A percentile compares a stretch with the other conserved stretches of the same genome.
phyloP scores from a whole-genome alignment of 768 basidiomycete species.

The Agaricus subrufescens region DNA sequence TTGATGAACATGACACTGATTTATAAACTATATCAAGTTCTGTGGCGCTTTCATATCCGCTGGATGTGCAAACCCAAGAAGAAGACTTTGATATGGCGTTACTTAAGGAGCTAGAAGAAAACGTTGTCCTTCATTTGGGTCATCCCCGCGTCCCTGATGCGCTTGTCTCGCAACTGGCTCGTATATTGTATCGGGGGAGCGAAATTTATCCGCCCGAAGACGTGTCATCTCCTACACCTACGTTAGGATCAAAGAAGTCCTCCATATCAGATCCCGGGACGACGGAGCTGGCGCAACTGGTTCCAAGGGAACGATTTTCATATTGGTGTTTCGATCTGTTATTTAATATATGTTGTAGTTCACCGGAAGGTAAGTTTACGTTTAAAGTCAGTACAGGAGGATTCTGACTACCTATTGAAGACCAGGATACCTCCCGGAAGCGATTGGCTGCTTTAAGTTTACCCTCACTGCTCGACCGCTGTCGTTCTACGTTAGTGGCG shows the following conservation, averaged over 20 bases:
- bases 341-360: slow-evolving; percentile 73
- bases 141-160: slow-evolving; percentile 64
- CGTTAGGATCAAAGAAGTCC: slow-evolving; percentile 13
- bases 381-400: not conserved
- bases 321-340: slow-evolving; percentile 92
- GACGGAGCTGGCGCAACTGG: slow-evolving; percentile 49
- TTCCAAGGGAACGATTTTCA: slow-evolving; percentile 80
- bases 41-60: slow-evolving; percentile 45
- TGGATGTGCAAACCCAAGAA: slow-evolving; percentile 67
- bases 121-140: slow-evolving; percentile 76
- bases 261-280: slow-evolving; percentile 46
- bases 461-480: slow-evolving; percentile 73
- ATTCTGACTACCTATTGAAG: slow-evolving; percentile 27
- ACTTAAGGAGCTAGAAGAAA: slow-evolving; percentile 73
- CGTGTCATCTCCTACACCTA: slow-evolving; percentile 10
- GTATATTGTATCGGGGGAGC: slow-evolving; percentile 71
- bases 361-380: slow-evolving; percentile 46
- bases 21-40: slow-evolving; percentile 36
- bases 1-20: not conserved
- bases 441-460: slow-evolving; percentile 72
- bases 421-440: slow-evolving; percentile 53
- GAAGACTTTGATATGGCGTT: slow-evolving; percentile 84
- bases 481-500: slow-evolving; percentile 56
- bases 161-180: slow-evolving; percentile 62
- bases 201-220: slow-evolving; percentile 45